Conservation (phyloP, 2,329 filamentous ascomycete species). For the Paecilomyces formosus region DNA sequence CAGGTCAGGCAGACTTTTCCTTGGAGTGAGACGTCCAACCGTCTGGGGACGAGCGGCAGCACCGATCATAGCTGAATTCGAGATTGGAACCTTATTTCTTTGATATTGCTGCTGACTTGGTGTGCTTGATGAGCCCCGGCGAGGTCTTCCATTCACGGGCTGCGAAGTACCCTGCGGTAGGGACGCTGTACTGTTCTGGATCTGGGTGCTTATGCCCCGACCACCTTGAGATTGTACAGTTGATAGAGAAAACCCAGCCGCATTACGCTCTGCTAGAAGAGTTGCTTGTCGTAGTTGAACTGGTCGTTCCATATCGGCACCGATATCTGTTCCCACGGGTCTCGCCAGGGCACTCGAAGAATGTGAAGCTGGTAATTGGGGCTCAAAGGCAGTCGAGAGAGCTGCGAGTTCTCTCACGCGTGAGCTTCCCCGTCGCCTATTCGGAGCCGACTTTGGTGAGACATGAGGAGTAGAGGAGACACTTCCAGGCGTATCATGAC, state of each 20-base stretch:
- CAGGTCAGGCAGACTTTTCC: conserved; percentile 14
- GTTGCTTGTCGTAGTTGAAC: not conserved
- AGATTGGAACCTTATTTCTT: not conserved
- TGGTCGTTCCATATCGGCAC: not conserved
- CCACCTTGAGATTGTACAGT: not conserved
- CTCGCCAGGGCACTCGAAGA: not conserved
- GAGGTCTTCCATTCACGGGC: not conserved
- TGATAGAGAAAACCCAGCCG: not conserved
- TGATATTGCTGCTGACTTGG: not conserved
- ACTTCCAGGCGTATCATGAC: not conserved
- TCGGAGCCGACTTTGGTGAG: not conserved
- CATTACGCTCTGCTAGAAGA: not conserved
- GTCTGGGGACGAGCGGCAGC: not conserved
- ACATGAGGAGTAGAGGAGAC: not conserved
- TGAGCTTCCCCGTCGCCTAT: not conserved
- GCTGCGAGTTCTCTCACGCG: not conserved
- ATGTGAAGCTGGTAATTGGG: not conserved
- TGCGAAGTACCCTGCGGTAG: not conserved
- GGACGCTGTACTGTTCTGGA: not conserved
- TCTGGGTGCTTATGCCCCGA: not conserved
- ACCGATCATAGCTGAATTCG: conserved; percentile 1
- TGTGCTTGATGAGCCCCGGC: not conserved
- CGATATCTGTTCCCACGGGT: not conserved
- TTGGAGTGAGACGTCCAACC: conserved; percentile 3
- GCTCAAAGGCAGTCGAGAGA: not conserved